These are phyloP conservation scores for Clonostachys rosea DNA, from an alignment of 2,329 filamentous ascomycete genomes.

Conservation along the genomic window DNA sequence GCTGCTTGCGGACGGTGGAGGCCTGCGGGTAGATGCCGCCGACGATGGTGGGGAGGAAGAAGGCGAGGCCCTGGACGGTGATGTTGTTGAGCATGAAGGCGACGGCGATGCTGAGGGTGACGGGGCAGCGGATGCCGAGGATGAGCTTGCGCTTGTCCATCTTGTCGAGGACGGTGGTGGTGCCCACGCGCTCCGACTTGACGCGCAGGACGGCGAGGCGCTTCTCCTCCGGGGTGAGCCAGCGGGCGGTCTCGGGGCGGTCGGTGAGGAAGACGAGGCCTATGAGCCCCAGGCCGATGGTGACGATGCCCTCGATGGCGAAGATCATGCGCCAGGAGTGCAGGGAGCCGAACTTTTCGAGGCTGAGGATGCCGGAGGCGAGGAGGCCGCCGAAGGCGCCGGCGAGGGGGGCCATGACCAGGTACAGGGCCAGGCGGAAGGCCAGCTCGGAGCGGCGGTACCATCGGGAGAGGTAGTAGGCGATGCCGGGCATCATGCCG, in stretches of 20 bases:
- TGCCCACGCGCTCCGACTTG: constrained; percentile 62
- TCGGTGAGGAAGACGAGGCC: constrained; percentile 64
- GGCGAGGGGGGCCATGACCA: constrained; percentile 66
- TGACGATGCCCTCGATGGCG: constrained; percentile 62
- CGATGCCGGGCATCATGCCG: constrained; percentile 69
- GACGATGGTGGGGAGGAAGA: constrained; percentile 68
- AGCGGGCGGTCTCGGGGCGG: constrained; percentile 61
- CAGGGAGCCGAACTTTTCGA: constrained; percentile 53
- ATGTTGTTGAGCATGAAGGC: constrained; percentile 65
- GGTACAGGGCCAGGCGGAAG: constrained; percentile 63
- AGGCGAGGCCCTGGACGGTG: constrained; percentile 66
- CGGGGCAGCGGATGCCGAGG: constrained; percentile 59
- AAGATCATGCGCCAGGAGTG: constrained; percentile 66
- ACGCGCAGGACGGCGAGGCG: constrained; percentile 61
- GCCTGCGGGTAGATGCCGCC: constrained; percentile 58
- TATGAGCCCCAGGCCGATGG: constrained; percentile 47
- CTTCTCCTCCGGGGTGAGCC: constrained; percentile 63
- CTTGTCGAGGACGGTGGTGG: constrained; percentile 59
- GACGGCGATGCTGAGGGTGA: constrained; percentile 49
- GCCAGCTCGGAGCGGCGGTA: constrained; percentile 65
- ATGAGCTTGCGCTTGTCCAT: constrained; percentile 54
- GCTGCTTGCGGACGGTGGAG: constrained; percentile 56
- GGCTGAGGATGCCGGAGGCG: constrained; percentile 57
- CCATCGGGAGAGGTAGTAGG: constrained; percentile 70
- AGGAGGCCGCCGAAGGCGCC: constrained; percentile 69